Base-by-base conservation (phyloP, 768 basidiomycete species). In the Leccinum uliginosum region DNA sequence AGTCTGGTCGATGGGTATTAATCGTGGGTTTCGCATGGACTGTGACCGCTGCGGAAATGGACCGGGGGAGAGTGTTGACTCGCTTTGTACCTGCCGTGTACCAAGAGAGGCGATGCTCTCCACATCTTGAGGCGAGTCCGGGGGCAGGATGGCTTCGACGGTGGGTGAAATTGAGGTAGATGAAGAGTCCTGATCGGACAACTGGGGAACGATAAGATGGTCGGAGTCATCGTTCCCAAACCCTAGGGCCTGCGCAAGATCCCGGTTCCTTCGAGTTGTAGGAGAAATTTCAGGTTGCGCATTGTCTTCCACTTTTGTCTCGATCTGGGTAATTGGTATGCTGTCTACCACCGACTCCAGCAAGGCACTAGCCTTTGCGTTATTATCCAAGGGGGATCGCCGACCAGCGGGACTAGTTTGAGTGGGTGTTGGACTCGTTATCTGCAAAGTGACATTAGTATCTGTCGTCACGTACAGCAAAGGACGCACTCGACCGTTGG, bases 161-260 rank as follows among this genome's bases (percentile, higher is more conserved):
- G 75, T 75, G 26, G 71, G 73, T n/a, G 74, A 68, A 49, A 67
- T 52, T 8, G 72, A 67, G 19, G 68, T 58, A 56, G 72, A 60
- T 24, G 69, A 66, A 45, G 69, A 65, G 27, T 67, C 66, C n/a
- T 64, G 67, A 47, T 56, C 54, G 43, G 61, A 58, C 30, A 59
- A 50, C 49, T 65, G 60, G 40, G 71, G 62, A 19, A 59, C 60
- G 15, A 67, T 34, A 32, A 69, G 59, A 23, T 24, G 61, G 34
- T 71, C 64, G 30, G 66, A 65, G 26, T 74, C 76, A 54, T 80
- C 78, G 17, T 66, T 70, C 17, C 87, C 89, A 62, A 92, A 91
- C 15, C 70, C 70, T 43, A 93, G 73, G 17, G 84, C 85, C 55
- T 86, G 85, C 2, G 89, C 86, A n/a, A 93, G 78, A 65, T 88